A percentile compares a stretch with the other conserved stretches of the same genome.
Conservation (phyloP, 129 eudicot species). For the Arctium lappa region DNA sequence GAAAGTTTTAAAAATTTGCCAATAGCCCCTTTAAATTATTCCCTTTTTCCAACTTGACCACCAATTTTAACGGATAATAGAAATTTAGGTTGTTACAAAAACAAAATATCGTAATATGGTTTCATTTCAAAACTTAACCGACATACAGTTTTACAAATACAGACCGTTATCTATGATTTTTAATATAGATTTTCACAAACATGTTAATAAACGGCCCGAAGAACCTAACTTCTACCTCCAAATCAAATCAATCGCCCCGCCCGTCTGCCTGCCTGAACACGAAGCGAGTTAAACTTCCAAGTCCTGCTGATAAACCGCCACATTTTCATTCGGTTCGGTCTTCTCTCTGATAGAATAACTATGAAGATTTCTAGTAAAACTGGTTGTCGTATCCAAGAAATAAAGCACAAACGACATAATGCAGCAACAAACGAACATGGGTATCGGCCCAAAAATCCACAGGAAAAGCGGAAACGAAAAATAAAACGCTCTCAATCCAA, state of each 20-base stretch:
- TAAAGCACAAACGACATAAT: conserved; percentile 60
- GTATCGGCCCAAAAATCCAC: conserved; percentile 86
- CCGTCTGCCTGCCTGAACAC: not conserved
- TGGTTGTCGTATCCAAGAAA: conserved; percentile 74
- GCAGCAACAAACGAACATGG: conserved; percentile 70
- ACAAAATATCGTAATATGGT: not conserved
- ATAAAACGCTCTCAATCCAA: conserved; percentile 86
- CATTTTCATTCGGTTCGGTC: conserved; percentile 20
- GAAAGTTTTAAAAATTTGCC: no score
- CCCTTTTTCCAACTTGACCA: no score
- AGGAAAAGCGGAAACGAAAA: conserved; percentile 84
- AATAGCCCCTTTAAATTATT: no score
- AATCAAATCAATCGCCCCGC: not conserved
- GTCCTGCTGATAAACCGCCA: not conserved
- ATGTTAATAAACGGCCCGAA: not conserved
- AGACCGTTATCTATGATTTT: not conserved
- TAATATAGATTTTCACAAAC: not conserved
- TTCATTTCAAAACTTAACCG: not conserved
- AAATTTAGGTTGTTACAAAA: no score
- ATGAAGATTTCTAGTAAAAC: conserved; percentile 63
- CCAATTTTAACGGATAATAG: no score
- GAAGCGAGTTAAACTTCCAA: not conserved
- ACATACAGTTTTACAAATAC: not conserved
- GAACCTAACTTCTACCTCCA: not conserved
- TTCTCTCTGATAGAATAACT: conserved; percentile 41